Conservation (phyloP, 2,329 filamentous ascomycete species). For the Zarea fungicola region DNA sequence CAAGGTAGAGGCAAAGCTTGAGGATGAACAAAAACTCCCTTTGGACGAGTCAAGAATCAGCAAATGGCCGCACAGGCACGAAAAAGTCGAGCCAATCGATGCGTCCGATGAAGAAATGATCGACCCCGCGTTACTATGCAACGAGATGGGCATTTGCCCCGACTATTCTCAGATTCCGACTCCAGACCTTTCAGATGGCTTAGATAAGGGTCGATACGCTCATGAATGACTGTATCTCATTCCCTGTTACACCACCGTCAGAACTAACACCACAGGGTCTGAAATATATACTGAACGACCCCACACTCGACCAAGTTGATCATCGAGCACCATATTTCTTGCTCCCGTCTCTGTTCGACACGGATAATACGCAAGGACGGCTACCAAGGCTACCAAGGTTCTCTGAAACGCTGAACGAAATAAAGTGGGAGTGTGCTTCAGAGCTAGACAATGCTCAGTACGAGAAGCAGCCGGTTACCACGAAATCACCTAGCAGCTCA, state of each 20-base stretch:
- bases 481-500: background rate
- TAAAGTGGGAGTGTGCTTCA: background rate
- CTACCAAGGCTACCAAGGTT: background rate
- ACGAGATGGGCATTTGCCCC: too few relatives aligned
- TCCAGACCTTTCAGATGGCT: background rate
- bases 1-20: too few relatives aligned
- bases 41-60: too few relatives aligned
- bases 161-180: too few relatives aligned
- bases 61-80: too few relatives aligned
- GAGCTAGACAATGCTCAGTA: background rate
- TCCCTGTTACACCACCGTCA: background rate
- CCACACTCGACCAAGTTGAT: background rate
- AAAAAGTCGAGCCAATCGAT: background rate
- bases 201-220: background rate
- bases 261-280: background rate
- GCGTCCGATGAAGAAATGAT: background rate
- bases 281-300: background rate
- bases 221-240: background rate
- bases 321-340: background rate
- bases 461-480: background rate
- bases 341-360: background rate
- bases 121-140: too few relatives aligned
- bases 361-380: background rate
- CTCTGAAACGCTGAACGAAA: background rate
- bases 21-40: too few relatives aligned